phyloP scores from a whole-genome alignment of 257 asterid genomes.

The Solanum dulcamara region DNA sequence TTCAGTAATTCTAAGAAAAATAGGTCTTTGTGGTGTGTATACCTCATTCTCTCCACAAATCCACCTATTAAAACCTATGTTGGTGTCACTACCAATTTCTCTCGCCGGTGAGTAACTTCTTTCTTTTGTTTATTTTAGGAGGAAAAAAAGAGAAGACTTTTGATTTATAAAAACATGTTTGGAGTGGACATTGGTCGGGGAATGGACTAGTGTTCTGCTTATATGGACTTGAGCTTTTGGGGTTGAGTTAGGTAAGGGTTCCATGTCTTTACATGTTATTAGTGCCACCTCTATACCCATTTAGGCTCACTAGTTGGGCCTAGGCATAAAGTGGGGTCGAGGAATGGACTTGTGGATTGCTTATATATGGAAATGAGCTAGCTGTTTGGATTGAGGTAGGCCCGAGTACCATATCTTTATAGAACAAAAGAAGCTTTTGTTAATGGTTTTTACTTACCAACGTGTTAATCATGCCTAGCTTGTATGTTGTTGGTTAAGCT shows the following conservation, averaged over 20 bases:
- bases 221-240: neutral
- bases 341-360: neutral
- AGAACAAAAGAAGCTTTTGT: neutral
- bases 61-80: conserved; percentile 72
- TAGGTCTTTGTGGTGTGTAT: conserved; percentile 46
- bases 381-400: neutral
- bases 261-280: neutral
- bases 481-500: neutral
- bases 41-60: conserved; percentile 65
- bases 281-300: neutral
- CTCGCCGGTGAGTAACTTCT: conserved; percentile 44
- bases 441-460: neutral
- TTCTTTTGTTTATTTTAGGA: neutral
- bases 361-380: neutral
- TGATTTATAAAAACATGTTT: neutral
- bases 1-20: neutral
- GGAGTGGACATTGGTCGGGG: too few relatives aligned
- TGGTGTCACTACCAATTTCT: conserved; percentile 69
- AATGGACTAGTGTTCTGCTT: neutral
- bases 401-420: neutral
- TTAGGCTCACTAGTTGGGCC: neutral
- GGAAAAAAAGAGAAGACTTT: neutral
- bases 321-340: neutral
- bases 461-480: neutral
- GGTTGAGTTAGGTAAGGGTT: neutral